Evolutionary conservation across 1,139 yeast species (phyloP), one percentile per base, ranked within the genome.

Genomic region (Lodderomyces beijingensis): DNA sequence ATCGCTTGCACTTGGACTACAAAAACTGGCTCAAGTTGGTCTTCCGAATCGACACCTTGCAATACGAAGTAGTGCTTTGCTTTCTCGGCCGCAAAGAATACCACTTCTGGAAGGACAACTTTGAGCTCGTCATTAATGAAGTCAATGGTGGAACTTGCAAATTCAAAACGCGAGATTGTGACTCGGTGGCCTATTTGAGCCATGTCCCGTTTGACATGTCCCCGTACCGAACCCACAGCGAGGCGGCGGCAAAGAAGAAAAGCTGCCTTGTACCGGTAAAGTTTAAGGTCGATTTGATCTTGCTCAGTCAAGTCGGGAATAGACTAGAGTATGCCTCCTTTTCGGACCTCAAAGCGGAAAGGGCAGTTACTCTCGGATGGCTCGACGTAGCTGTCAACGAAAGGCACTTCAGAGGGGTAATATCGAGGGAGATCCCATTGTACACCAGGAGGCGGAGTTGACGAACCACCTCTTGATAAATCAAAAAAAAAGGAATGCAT

Each of bases 1-100:
- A 45, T 11, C 79, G 79, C 1, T 45, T 73, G 32, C 52, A 44
- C 35, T 48, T 71, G 0, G 45, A 42, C 4, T 57, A 55, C 39
- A 51, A 56, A 0, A 43, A 50, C 27, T 41, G 56, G 8, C 51
- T 70, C 29, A 78, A 76, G 41, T 24, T 79, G 1, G 40, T 59
- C 2, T 76, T 75, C 52, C 80, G 74, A 44, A 42, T 61, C 21
- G 45, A 51, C 8, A 56, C 46, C 32, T 53, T 57, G 20, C 57
- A 68, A 3, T 72, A 53, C 44, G 85, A 79, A 50, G 26, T 76
- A 1, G 41, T 72, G 13, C 42, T 73, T n/a, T 47, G 69, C 4
- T 57, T 67, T 17, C 44, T 59, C 1, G 49, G 57, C 22, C 37
- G 38, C 7, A 23, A 37, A 2, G 84, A 77, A 39, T 50, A 46